Conservation (phyloP, 495 filamentous ascomycete genomes). For the Podospora bellae-mahoneyi region DNA sequence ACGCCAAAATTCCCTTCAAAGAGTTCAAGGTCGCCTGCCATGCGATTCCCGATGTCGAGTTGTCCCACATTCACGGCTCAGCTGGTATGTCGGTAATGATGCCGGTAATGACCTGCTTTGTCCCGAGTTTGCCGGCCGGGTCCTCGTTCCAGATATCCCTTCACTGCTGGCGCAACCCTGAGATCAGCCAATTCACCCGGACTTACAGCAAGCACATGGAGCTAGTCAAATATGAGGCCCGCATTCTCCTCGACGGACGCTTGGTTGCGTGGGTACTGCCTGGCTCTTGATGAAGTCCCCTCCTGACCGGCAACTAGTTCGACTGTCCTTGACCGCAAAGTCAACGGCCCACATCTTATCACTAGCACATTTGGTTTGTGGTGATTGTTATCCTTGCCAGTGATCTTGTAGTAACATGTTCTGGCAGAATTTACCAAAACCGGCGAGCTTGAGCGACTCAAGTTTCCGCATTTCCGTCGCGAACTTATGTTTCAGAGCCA, state of each 20-base stretch:
- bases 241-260: constrained; percentile 68
- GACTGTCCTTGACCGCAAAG: constrained; percentile 51
- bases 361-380: constrained; percentile 47
- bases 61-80: constrained; percentile 42
- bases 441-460: constrained; percentile 60
- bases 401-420: constrained; percentile 7
- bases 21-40: constrained; percentile 86
- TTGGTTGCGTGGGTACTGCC: constrained; percentile 54
- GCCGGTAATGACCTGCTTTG: constrained; percentile 73
- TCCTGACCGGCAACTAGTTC: constrained; percentile 40
- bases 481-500: constrained; percentile 67
- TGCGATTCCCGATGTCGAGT: constrained; percentile 62
- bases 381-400: not conserved
- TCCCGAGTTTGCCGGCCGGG: constrained; percentile 61
- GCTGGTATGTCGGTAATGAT: constrained; percentile 62
- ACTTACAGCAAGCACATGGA: constrained; percentile 60
- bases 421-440: constrained; percentile 57
- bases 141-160: constrained; percentile 72
- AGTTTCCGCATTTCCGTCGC: constrained; percentile 70
- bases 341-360: constrained; percentile 58
- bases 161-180: constrained; percentile 73
- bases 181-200: constrained; percentile 58
- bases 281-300: not conserved
- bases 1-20: constrained; percentile 63
- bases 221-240: constrained; percentile 61